phyloP scores from a whole-genome alignment of 176 grass and related monocot genomes.

The Coix lacrymajobi region DNA sequence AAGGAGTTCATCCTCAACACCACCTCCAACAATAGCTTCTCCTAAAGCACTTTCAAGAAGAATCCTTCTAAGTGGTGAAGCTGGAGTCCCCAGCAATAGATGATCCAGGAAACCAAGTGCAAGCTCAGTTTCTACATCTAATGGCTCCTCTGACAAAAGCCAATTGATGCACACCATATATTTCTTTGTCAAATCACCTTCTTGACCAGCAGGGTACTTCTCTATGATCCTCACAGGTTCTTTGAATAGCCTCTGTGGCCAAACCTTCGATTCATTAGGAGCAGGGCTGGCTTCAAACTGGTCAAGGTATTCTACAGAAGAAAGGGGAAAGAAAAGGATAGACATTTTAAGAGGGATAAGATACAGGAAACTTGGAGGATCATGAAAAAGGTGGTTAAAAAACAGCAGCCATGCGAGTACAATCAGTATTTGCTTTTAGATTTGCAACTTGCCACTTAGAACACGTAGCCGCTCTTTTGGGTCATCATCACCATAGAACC shows the following conservation, averaged over 20 bases:
- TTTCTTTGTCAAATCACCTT: conserved; percentile 87
- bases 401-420: conserved; percentile 11
- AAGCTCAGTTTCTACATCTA: conserved; percentile 86
- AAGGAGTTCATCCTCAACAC: conserved; percentile 96
- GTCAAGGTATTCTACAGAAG: conserved; percentile 78
- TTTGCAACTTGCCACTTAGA: conserved; percentile 69
- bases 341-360: neutral
- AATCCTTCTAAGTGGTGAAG: conserved; percentile 85
- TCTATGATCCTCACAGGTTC: conserved; percentile 64
- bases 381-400: conserved; percentile 21
- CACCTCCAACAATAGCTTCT: conserved; percentile 90
- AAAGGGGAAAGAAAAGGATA: neutral
- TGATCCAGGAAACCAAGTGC: conserved; percentile 86
- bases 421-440: neutral
- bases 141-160: conserved; percentile 78
- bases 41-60: conserved; percentile 90
- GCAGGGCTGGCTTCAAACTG: conserved; percentile 76
- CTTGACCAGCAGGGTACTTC: conserved; percentile 85
- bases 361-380: conserved; percentile 1
- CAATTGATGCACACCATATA: conserved; percentile 96
- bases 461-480: conserved; percentile 65
- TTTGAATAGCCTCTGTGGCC: conserved; percentile 83
- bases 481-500: conserved; percentile 97
- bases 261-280: conserved; percentile 77
- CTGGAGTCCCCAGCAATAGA: conserved; percentile 89